Base-by-base conservation (phyloP, 2,329 filamentous ascomycete genomes). In the Botrytis pseudocinerea region DNA sequence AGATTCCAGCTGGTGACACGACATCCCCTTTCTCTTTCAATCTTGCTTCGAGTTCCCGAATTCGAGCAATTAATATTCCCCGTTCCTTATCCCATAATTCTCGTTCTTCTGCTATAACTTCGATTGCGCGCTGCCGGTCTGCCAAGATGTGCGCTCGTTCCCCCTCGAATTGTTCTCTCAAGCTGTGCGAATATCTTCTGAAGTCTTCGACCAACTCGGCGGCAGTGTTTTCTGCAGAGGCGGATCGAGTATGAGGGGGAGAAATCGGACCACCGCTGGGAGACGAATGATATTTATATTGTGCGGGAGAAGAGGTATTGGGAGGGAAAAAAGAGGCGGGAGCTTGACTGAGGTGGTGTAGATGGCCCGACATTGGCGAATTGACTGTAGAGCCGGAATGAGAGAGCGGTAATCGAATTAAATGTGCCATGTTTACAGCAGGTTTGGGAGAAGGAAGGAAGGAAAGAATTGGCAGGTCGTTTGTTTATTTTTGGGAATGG, bases 41-140 rank as follows among this genome's bases (percentile, higher is more conserved):
- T 62, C 74, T 71, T 20, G 66, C 72, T 69, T 81, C 80, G 51
- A 81, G 73, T 42, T 80, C 74, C 59, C 71, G 72, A 72, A 81
- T 80, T 57, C 75, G 73, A n/a, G 75, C 73, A 64, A 77, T 75
- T 20, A 80, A 72, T 7, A 76, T 70, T 22, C 73, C 66, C 40
- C 80, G 74, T 59, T 82, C 80, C 64, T 77, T 75, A 38, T 81
- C 80, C 79, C 80, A 82, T n/a, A 82, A 71, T 12, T 73, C 71
- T 68, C 80, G 69, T 76, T 82, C 80, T 70, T 81, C 80, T 2
- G 74, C 78, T 76, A 80, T 79, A 4, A 81, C 75, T 64, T 82
- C 80, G 51, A 80, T 77, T 42, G 75, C 73, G 42, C 80, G 74
- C 20, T 74, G 74, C 70, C 80, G 62, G 62, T 81, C 80, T 10